Base-by-base conservation (phyloP, 305 asterid genomes). In the Coffea humblotiana region DNA sequence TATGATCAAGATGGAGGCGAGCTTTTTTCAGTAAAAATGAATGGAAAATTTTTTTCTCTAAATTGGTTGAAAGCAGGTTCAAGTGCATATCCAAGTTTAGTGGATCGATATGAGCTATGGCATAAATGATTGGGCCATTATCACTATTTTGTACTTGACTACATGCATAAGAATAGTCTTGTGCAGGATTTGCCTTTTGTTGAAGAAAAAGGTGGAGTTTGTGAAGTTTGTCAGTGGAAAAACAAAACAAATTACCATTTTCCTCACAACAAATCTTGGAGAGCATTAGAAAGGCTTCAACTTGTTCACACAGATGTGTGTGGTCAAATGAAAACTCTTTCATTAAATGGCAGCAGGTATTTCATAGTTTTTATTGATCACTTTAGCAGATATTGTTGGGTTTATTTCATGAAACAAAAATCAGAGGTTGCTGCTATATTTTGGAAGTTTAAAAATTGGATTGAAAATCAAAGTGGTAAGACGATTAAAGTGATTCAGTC, bases 11-110 rank as follows among this genome's bases (percentile, higher is more conserved):
- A 8, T n/a, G 60, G 56, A 0, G 13, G 18, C 1, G 37, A 78
- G 2, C 18, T 70, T 15, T 78, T 78, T 67, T 69, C 56, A 71
- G 3, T 78, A 21, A 69, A 54, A 19, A 78, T 78, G 77, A 16
- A 40, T 14, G 71, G 71, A 7, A 78, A 70, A 21, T 29, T 25
- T 37, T 78, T 67, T 23, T 3, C 58, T 1, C 35, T 71, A 12
- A n/a, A 71, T 71, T 35, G 35, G 0, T 8, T 78, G 40, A 6
- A 63, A 71, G 7, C 65, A 60, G 15, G 72, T 45, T n/a, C 29
- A 45, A 0, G 16, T 19, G 23, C 37, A 37, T 11, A 70, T 56
- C 43, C 56, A 23, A 3, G 43, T 16, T 6, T 0, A 25, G 29
- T 6, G 4, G 32, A 13, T 6, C 0, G 6, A 27, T 16, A 29